Percentiles rank a stretch among this genome's conserved stretches.
These are phyloP conservation scores for Stropharia rugosoannulata DNA, from an alignment of 768 basidiomycete species.

Conservation along the genomic window DNA sequence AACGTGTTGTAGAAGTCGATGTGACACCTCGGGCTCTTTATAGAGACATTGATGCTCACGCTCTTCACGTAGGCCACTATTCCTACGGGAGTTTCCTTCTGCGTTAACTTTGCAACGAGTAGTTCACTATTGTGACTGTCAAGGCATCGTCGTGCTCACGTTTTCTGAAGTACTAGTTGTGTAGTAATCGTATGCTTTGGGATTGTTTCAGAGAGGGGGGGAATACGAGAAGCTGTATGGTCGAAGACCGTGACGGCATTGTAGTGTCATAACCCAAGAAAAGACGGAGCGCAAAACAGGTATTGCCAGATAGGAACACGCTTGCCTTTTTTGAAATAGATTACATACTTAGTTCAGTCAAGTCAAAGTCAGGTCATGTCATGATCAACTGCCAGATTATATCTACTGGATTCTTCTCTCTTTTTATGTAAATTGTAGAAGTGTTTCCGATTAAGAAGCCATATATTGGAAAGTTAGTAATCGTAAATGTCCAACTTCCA, in stretches of 20 bases:
- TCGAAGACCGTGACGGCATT: slow-evolving; percentile 67
- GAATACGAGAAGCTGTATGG: slow-evolving; percentile 60
- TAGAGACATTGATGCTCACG: slow-evolving; percentile 59
- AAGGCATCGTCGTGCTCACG: slow-evolving; percentile 61
- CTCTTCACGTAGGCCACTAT: slow-evolving; percentile 63
- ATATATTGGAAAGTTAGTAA: too few species aligned
- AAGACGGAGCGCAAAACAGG: too few species aligned
- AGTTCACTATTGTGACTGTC: slow-evolving; percentile 56
- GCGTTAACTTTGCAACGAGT: slow-evolving; percentile 54
- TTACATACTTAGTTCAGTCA: too few species aligned
- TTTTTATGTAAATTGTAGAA: too few species aligned
- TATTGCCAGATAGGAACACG: too few species aligned
- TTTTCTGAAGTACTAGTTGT: slow-evolving; percentile 66
- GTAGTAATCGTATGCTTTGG: slow-evolving; percentile 72
- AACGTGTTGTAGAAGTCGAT: slow-evolving; percentile 73
- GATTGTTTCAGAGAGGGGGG: slow-evolving; percentile 68
- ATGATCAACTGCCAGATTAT: too few species aligned
- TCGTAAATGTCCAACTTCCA: too few species aligned
- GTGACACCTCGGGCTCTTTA: slow-evolving; percentile 51
- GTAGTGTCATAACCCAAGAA: too few species aligned
- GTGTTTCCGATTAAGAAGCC: too few species aligned
- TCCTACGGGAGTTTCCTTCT: slow-evolving; percentile 52
- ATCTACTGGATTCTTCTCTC: too few species aligned
- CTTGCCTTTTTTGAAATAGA: too few species aligned
- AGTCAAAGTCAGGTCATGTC: too few species aligned